Evolutionary conservation across 176 grass and related monocot genomes (phyloP).

Genomic region (Elaeis guineensis): DNA sequence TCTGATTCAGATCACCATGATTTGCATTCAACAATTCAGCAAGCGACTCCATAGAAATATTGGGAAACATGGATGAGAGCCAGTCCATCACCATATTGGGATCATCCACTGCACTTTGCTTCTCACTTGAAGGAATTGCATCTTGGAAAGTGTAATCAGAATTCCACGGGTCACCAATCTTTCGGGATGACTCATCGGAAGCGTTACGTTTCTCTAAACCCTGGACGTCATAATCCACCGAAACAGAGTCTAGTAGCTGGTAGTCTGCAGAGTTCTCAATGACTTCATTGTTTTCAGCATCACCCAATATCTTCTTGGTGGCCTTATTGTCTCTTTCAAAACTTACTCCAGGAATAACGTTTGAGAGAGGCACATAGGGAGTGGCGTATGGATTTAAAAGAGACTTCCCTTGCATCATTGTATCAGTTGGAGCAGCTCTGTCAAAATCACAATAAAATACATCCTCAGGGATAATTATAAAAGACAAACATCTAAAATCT

Average conservation of each 20-base stretch:
- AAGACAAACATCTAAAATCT: too few relatives aligned
- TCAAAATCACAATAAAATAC: too few relatives aligned
- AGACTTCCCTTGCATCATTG: slow-evolving; percentile 25
- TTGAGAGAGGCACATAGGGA: slow-evolving; percentile 45
- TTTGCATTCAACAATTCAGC: slow-evolving; percentile 29
- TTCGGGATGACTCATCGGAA: slow-evolving; percentile 30
- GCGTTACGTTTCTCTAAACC: slow-evolving; percentile 30
- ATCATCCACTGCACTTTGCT: not conserved
- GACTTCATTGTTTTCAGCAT: slow-evolving; percentile 17
- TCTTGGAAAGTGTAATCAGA: slow-evolving; percentile 4
- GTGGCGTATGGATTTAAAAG: slow-evolving; percentile 47
- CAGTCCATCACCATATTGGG: slow-evolving; percentile 20
- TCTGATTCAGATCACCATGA: slow-evolving; percentile 23
- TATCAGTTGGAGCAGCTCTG: not conserved
- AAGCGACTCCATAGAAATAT: slow-evolving; percentile 49
- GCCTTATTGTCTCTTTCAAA: slow-evolving; percentile 3
- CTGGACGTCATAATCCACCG: slow-evolving; percentile 29
- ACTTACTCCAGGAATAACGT: not conserved
- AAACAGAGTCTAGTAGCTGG: slow-evolving; percentile 32
- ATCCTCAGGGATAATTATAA: too few relatives aligned
- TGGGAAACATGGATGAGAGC: slow-evolving; percentile 39
- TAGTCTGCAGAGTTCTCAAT: slow-evolving; percentile 28
- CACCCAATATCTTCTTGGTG: slow-evolving; percentile 11
- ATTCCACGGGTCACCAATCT: slow-evolving; percentile 8
- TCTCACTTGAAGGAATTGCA: not conserved